These are phyloP conservation scores for Penicillium frequentans DNA, from an alignment of 2,329 filamentous ascomycete genomes.

Conservation along the genomic window DNA sequence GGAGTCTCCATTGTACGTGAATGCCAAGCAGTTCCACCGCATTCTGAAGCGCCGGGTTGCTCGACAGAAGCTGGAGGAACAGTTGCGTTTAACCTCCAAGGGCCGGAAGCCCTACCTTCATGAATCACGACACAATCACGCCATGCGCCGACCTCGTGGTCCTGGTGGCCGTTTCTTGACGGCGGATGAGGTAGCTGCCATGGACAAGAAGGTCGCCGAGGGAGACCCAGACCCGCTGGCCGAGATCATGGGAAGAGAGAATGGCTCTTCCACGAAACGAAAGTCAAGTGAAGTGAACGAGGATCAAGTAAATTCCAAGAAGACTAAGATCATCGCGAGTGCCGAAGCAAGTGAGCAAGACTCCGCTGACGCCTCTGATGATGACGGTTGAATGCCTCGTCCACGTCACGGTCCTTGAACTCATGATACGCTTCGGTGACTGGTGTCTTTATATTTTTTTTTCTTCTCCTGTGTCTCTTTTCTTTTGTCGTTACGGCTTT, in stretches of 20 bases:
- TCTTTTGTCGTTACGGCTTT: slow-evolving; percentile 29
- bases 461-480: slow-evolving; percentile 15
- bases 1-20: slow-evolving; percentile 94
- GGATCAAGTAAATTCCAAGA: slow-evolving; percentile 49
- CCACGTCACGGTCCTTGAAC: not conserved
- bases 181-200: slow-evolving; percentile 88
- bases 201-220: slow-evolving; percentile 65
- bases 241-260: slow-evolving; percentile 39
- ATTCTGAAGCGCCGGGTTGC: slow-evolving; percentile 94
- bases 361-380: slow-evolving; percentile 48
- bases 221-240: slow-evolving; percentile 25
- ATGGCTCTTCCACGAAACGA: slow-evolving; percentile 47
- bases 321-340: slow-evolving; percentile 52
- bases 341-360: slow-evolving; percentile 56
- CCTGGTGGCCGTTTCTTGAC: slow-evolving; percentile 95
- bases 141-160: slow-evolving; percentile 91
- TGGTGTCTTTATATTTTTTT: slow-evolving; percentile 6
- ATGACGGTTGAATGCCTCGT: slow-evolving; percentile 42
- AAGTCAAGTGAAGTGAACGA: slow-evolving; percentile 51
- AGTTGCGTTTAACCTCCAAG: slow-evolving; percentile 86
- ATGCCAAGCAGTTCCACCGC: slow-evolving; percentile 97
- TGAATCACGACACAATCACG: slow-evolving; percentile 96
- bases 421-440: not conserved
- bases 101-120: slow-evolving; percentile 96
- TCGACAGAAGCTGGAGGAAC: slow-evolving; percentile 89